These are phyloP conservation scores for Hymenoscyphus occultus DNA, from an alignment of 2,329 filamentous ascomycete genomes.

Conservation along the genomic window DNA sequence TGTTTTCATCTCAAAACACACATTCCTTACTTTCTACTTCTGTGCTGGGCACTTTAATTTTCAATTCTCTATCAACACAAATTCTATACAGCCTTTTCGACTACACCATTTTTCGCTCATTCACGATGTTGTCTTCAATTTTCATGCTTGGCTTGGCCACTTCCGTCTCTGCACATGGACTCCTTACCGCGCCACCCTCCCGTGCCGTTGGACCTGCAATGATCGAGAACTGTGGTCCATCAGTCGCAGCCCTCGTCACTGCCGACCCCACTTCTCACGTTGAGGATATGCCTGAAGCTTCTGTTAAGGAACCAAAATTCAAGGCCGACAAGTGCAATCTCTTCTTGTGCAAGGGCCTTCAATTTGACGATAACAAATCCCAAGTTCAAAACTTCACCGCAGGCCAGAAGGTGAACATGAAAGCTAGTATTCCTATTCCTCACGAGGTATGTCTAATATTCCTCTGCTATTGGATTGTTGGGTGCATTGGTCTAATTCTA, in stretches of 20 bases:
- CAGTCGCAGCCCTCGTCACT: constrained; percentile 36
- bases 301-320: constrained; percentile 34
- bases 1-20: background rate
- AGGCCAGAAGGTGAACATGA: constrained; percentile 45
- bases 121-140: constrained; percentile 6
- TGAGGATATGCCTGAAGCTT: constrained; percentile 36
- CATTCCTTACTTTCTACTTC: constrained; percentile 11
- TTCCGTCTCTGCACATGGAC: constrained; percentile 43
- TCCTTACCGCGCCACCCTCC: constrained; percentile 41
- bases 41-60: constrained; percentile 25
- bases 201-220: constrained; percentile 43
- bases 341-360: constrained; percentile 47
- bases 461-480: too few relatives aligned
- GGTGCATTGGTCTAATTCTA: background rate
- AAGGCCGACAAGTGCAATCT: constrained; percentile 38
- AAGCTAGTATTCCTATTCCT: constrained; percentile 43
- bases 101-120: background rate
- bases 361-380: constrained; percentile 43
- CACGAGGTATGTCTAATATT: constrained; percentile 40
- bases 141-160: constrained; percentile 18
- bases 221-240: constrained; percentile 43
- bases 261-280: constrained; percentile 33
- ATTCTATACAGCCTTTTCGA: constrained; percentile 3
- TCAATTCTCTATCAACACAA: constrained; percentile 7
- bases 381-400: constrained; percentile 43